Evolutionary conservation across 23 red algal species (phyloP), one percentile per base, ranked within the genome.

Genomic region (Gracilaria vermiculophylla): DNA sequence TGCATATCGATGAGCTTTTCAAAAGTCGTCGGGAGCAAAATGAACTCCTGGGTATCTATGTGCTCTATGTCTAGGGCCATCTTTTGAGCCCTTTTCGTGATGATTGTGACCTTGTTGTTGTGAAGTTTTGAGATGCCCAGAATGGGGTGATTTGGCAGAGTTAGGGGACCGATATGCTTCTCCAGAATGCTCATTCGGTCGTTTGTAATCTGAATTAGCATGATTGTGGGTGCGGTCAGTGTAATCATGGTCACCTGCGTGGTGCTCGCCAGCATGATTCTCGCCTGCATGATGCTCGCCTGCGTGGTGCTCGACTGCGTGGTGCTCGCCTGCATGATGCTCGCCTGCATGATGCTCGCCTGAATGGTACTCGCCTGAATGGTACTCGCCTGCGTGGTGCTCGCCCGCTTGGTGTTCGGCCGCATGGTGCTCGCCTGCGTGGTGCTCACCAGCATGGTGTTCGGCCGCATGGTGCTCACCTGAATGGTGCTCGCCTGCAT

Each of bases 11-110:
- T n/a, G n/a, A n/a, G n/a, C n/a, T 15, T 29, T 10, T 73, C 67
- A 73, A 47, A 73, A 73, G 40, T 73, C 67, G 47, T 73, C 67
- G 5, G 67, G 67, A 28, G 67, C 67, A 29, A 73, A 73, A 73
- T 47, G 36, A 73, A 73, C 58, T 36, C 35, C 5, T 1, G 32
- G 58, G 6, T 47, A 5, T 35, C 58, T 64, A 1, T 64, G 58
- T 35, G 6, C 58, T 11, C 35, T 31, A 64, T 64, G 58, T 64
- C 35, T 31, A 35, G 58, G 35, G 29, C 29, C 58, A 17, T 14
- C 12, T 34, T 36, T 25, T 2, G 28, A 5, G 12, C 42, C 67
- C 13, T 28, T 73, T 9, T 47, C 37, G 37, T 73, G 20, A 13
- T 73, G 67, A 45, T 42, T 48, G 67, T 73, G 14, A 23, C 10